Percentiles rank a stretch among this genome's conserved stretches.
Conservation (phyloP, 2,329 filamentous ascomycete species). For the Arthrobotrys musiformis region DNA sequence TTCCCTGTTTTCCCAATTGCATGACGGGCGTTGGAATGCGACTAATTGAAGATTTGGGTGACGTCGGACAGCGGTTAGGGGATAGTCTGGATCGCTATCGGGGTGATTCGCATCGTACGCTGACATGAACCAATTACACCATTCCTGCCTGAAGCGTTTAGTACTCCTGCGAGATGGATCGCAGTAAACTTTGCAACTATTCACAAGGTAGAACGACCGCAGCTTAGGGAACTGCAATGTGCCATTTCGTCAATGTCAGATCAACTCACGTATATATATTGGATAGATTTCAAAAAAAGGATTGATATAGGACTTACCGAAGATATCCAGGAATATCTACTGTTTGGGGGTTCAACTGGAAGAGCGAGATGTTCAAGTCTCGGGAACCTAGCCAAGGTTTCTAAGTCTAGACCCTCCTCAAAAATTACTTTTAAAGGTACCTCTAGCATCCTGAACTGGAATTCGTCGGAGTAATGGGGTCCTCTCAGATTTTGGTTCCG, state of each 20-base stretch:
- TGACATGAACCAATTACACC: slow-evolving; percentile 3
- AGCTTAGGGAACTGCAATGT: neutral
- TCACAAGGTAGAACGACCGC: neutral
- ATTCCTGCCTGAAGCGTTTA: neutral
- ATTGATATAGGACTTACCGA: neutral
- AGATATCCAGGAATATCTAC: neutral
- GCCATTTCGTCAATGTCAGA: no score
- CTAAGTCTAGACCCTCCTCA: neutral
- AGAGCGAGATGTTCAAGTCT: neutral
- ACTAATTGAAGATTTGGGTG: neutral
- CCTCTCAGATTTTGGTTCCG: neutral
- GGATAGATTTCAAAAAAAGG: neutral
- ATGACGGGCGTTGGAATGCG: neutral
- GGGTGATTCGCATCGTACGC: neutral
- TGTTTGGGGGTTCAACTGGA: neutral
- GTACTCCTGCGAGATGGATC: neutral
- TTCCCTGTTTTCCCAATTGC: neutral
- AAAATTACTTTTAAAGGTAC: neutral
- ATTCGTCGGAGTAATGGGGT: neutral
- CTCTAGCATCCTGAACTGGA: neutral
- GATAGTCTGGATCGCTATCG: neutral
- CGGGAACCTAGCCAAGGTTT: neutral
- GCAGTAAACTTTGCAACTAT: neutral
- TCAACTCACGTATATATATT: no score
- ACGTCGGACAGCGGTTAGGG: neutral